Conservation (phyloP, 1,139 yeast species). For the Arxiozyma telluris region DNA sequence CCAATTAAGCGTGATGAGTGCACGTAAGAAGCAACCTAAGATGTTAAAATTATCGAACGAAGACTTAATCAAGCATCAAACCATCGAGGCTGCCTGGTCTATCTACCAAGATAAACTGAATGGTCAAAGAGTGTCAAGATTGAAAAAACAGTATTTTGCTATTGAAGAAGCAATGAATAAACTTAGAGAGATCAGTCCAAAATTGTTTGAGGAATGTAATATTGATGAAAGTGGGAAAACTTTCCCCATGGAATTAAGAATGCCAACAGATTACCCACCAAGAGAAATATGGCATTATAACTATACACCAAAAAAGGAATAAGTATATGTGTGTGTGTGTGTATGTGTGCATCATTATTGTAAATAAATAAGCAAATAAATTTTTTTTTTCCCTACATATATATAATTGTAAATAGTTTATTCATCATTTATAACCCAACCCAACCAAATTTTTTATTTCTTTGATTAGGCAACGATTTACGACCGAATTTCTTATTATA, state of each 20-base stretch:
- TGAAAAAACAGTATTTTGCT: constrained; percentile 55
- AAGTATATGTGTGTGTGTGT: too few species aligned
- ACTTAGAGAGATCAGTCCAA: constrained; percentile 38
- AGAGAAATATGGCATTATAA: constrained; percentile 33
- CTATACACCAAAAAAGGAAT: constrained; percentile 2
- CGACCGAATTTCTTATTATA: constrained; percentile 20
- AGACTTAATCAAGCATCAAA: constrained; percentile 76
- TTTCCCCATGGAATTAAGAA: constrained; percentile 71
- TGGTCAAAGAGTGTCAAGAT: constrained; percentile 40
- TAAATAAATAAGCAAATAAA: background rate
- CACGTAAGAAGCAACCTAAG: constrained; percentile 81
- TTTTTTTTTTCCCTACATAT: too few species aligned
- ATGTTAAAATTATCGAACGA: constrained; percentile 67
- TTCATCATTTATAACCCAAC: constrained; percentile 8
- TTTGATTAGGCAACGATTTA: constrained; percentile 8
- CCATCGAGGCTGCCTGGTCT: constrained; percentile 80
- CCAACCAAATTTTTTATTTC: constrained; percentile 20
- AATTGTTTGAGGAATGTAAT: constrained; percentile 33
- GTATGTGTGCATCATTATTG: too few species aligned
- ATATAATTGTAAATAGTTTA: background rate
- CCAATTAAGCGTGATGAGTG: constrained; percentile 78
- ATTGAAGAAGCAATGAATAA: constrained; percentile 70
- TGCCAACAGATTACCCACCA: constrained; percentile 91
- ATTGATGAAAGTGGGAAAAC: constrained; percentile 33
- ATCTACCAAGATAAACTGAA: constrained; percentile 34